A percentile compares a stretch with the other conserved stretches of the same genome.
These are phyloP conservation scores for Pseudonitzschia delicatissima DNA, from an alignment of 108 stramenopile species.

Conservation along the genomic window DNA sequence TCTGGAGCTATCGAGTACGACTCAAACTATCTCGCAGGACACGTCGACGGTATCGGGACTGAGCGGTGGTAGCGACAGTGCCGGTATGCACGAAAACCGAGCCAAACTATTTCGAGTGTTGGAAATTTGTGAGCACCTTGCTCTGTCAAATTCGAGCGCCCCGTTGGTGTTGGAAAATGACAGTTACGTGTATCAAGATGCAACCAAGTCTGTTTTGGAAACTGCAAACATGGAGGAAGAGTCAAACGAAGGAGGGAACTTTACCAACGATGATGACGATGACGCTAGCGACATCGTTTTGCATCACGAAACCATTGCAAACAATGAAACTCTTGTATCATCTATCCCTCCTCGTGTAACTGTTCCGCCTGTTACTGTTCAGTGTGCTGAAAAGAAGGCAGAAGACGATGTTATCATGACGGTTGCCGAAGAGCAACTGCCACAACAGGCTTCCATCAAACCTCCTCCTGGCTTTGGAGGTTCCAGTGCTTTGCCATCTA, in stretches of 20 bases:
- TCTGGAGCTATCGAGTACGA: slow-evolving; percentile 15
- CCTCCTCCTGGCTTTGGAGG: slow-evolving; percentile 23
- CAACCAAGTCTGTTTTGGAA: not conserved
- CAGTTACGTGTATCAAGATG: not conserved
- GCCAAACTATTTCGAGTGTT: slow-evolving; percentile 15
- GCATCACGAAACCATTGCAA: not conserved
- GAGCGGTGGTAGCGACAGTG: not conserved
- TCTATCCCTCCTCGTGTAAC: no score
- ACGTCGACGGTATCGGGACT: slow-evolving; percentile 1
- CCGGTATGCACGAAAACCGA: not conserved
- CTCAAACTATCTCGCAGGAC: slow-evolving; percentile 16
- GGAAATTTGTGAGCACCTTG: slow-evolving; percentile 8
- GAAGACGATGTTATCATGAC: not conserved
- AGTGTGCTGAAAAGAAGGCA: not conserved
- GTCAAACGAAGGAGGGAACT: not conserved
- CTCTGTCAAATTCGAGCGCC: not conserved
- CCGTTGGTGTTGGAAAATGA: slow-evolving; percentile 1
- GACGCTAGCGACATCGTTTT: slow-evolving; percentile 23
- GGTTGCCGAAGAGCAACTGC: not conserved
- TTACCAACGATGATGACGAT: slow-evolving; percentile 15
- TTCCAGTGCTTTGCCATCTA: not conserved
- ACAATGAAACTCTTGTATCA: not conserved
- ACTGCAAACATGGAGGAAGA: no score
- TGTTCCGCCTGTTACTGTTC: not conserved
- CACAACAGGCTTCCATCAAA: not conserved